Evolutionary conservation across 2,329 filamentous ascomycete species (phyloP), one percentile per base, ranked within the genome.

Genomic region (Westerdykella ornata): DNA sequence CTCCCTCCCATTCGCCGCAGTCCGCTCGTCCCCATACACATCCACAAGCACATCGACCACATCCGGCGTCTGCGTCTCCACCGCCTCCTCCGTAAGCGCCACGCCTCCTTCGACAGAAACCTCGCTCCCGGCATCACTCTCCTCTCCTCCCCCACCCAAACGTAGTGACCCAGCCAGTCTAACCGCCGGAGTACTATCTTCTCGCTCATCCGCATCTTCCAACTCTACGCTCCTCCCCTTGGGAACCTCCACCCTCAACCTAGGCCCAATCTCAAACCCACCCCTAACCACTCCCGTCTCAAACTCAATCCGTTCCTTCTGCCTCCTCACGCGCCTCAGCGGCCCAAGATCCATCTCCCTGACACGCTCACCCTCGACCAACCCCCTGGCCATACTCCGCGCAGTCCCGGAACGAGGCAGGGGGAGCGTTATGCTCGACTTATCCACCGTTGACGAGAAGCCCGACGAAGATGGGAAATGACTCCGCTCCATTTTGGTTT

Each of bases 1-100:
- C 22, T 3, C 22, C 22, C 2, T 4, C 8, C 7, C 22, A 4
- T 26, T 26, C 7, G 3, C 22, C 22, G 12, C 4, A 11, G 22
- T 26, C 22, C 22, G 7, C 20, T 26, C n/a, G 22, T 26, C 22
- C 22, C 8, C 22, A 4, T 26, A 7, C 22, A 26, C 22, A 26
- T 26, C 22, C 22, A 26, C 22, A 4, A 9, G 8, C 22, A 26
- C 22, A 26, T 26, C 22, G 8, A 26, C 46, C 22, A 67, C 51
- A 39, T 70, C 66, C 1, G 68, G 67, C 8, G 57, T 59, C 32
- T 72, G 69, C 22, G 68, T 60, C 46, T 71, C 70, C 13, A 77
- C 69, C 33, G 71, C 74, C 54, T 80, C 77, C 53, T 81, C 77
- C 3, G 73, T 72, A 18, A 81, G 56, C 1, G 76, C 76, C 4